Base-by-base conservation (phyloP, 2,329 filamentous ascomycete species). In the Talaromyces amestolkiae region DNA sequence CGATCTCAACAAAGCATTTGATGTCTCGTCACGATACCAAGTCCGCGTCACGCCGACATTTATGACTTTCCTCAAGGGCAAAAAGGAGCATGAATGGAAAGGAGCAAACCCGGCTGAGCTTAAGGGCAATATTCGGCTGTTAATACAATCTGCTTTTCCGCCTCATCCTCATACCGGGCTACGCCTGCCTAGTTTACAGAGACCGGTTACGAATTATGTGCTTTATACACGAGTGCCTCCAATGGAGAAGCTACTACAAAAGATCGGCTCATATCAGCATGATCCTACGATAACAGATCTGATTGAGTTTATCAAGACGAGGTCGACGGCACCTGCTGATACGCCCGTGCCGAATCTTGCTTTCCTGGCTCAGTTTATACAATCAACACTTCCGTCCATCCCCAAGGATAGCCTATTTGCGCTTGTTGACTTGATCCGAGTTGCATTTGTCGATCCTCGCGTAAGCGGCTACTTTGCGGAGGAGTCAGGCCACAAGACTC, bases 41-140 rank as follows among this genome's bases (percentile, higher is more conserved):
- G 85, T 97, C 61, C 84, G 86, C 2, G 89, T 89, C 3, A 97
- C 93, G 0, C 94, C 94, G 0, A 97, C 93, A 0, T 96, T 98
- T 73, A 86, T 95, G 72, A 94, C 92, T 0, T 96, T 93, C 73
- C 78, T 94, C 9, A 89, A 85, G 61, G 92, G 93, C 1, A 79
- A 89, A 66, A 87, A 94, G 73, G 86, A 91, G 58, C 89, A 92
- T 68, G 85, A 90, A 69, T 98, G 93, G 93, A 85, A 84, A 59
- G 93, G 93, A 1, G 91, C 91, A 0, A 89, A 93, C 72, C 84
- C 86, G 2, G 82, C 83, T 13, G 83, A 87, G 17, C 82, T 98
- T 15, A 85, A 86, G 61, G 85, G 85, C 17, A 95, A 93, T 66
- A 83, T 96, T 13, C 86, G 87, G 39, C 82, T 93, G 54, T 81